Conservation (phyloP, 768 basidiomycete genomes). For the Thelephora aurantiotincta region DNA sequence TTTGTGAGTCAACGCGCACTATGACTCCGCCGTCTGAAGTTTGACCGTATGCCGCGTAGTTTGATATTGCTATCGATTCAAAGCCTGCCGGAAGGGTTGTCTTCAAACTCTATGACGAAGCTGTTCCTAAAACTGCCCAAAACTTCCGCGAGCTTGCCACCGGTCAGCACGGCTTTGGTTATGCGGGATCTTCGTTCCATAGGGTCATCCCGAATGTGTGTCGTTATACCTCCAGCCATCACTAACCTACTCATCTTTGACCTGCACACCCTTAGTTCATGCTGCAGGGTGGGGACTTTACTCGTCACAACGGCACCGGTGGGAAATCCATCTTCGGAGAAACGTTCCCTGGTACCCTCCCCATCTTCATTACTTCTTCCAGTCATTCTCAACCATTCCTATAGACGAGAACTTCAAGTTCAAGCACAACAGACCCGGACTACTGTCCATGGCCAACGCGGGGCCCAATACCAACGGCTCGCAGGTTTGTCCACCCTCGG, state of each 20-base stretch:
- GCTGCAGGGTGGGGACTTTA: constrained; percentile 85
- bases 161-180: constrained; percentile 33
- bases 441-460: constrained; percentile 83
- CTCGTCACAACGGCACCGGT: constrained; percentile 58
- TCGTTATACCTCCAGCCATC: constrained; percentile 2
- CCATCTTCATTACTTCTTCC: not conserved
- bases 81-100: constrained; percentile 23
- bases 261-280: constrained; percentile 37
- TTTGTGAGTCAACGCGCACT: constrained; percentile 13
- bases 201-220: constrained; percentile 53
- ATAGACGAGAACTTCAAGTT: constrained; percentile 60
- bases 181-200: constrained; percentile 33
- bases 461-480: constrained; percentile 74
- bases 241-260: not conserved
- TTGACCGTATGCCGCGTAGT: constrained; percentile 9
- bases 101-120: constrained; percentile 44
- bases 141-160: constrained; percentile 48
- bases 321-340: constrained; percentile 80
- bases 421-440: constrained; percentile 45
- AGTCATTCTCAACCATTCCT: not conserved
- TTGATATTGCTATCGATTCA: constrained; percentile 19
- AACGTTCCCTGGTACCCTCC: constrained; percentile 46
- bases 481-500: constrained; percentile 28
- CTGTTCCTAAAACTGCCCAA: constrained; percentile 28
- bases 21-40: not conserved